These are phyloP conservation scores for Sporothrix brasiliensis DNA, from an alignment of 2,329 filamentous ascomycete genomes.

Conservation along the genomic window DNA sequence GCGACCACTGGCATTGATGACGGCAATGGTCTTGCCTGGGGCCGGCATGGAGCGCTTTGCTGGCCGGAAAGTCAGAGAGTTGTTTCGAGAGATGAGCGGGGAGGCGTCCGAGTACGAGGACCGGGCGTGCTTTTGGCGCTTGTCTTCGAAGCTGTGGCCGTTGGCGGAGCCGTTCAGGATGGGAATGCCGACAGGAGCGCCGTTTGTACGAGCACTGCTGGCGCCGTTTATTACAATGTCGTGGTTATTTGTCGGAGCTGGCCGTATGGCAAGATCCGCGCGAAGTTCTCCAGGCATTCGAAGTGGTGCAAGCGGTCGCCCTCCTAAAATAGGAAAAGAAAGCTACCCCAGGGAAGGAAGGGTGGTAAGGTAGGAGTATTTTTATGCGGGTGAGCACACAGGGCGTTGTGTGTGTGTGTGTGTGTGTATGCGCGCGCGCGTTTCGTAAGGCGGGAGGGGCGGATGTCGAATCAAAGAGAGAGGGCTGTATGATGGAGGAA, in stretches of 20 bases:
- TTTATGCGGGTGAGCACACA: constrained; percentile 7
- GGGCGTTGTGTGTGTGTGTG: not conserved
- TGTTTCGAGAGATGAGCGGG: constrained; percentile 59
- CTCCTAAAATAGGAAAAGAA: constrained; percentile 13
- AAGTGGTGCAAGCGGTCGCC: constrained; percentile 1
- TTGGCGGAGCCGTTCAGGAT: constrained; percentile 31
- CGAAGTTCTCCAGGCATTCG: constrained; percentile 36
- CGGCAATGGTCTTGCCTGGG: constrained; percentile 79
- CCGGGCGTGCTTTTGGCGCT: constrained; percentile 62
- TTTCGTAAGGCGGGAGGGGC: constrained; percentile 14
- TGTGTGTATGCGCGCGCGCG: too few species aligned
- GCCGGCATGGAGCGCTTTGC: constrained; percentile 61
- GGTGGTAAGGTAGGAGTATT: constrained; percentile 11
- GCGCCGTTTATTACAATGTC: constrained; percentile 18
- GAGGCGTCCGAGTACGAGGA: constrained; percentile 65
- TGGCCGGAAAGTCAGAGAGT: constrained; percentile 63
- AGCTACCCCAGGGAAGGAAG: not conserved
- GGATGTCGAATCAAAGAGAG: not conserved
- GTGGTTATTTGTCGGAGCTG: constrained; percentile 34
- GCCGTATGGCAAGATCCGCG: constrained; percentile 39
- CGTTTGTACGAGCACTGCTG: constrained; percentile 26
- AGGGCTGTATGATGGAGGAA: not conserved
- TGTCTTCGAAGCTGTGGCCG: constrained; percentile 37
- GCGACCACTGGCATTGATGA: constrained; percentile 93
- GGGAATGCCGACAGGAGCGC: constrained; percentile 29